A percentile compares a stretch with the other conserved stretches of the same genome.
phyloP scores from a whole-genome alignment of 768 basidiomycete species.

The Suillus plorans region DNA sequence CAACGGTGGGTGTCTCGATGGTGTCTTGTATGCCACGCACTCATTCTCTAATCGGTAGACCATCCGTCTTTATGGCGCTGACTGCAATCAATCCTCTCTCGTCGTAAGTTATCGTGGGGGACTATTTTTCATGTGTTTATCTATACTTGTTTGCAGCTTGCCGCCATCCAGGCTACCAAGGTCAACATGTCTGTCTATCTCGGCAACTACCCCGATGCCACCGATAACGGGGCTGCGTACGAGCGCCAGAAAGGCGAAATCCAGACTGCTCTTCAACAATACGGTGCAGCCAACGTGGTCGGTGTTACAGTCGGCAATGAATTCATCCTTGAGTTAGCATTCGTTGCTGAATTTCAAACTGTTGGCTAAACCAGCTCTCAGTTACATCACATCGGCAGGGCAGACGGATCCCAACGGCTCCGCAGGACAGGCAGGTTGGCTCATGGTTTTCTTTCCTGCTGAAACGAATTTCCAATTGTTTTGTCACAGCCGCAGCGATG shows the following conservation, averaged over 20 bases:
- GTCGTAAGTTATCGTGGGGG: slow-evolving; percentile 45
- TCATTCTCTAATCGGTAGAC: slow-evolving; percentile 35
- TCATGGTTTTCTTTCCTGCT: not conserved
- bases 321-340: slow-evolving; percentile 72
- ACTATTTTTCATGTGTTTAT: not conserved
- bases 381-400: slow-evolving; percentile 56
- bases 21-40: not conserved
- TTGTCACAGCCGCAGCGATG: slow-evolving; percentile 50
- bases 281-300: slow-evolving; percentile 69
- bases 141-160: slow-evolving; percentile 45
- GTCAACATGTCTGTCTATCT: slow-evolving; percentile 81
- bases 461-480: not conserved
- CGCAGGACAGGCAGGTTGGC: slow-evolving; percentile 46
- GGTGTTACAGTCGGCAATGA: slow-evolving; percentile 94
- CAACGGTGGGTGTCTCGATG: slow-evolving; percentile 39
- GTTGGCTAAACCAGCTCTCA: slow-evolving; percentile 25
- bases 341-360: slow-evolving; percentile 1
- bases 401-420: slow-evolving; percentile 52
- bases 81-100: slow-evolving; percentile 80
- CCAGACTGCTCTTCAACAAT: slow-evolving; percentile 67
- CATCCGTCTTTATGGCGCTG: slow-evolving; percentile 83
- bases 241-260: slow-evolving; percentile 69
- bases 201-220: slow-evolving; percentile 64
- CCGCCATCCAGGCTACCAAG: slow-evolving; percentile 89
- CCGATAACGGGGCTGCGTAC: slow-evolving; percentile 71